Evolutionary conservation across 192 early-diverging fungal genomes (phyloP).

Genomic region (Coemansia sp.): DNA sequence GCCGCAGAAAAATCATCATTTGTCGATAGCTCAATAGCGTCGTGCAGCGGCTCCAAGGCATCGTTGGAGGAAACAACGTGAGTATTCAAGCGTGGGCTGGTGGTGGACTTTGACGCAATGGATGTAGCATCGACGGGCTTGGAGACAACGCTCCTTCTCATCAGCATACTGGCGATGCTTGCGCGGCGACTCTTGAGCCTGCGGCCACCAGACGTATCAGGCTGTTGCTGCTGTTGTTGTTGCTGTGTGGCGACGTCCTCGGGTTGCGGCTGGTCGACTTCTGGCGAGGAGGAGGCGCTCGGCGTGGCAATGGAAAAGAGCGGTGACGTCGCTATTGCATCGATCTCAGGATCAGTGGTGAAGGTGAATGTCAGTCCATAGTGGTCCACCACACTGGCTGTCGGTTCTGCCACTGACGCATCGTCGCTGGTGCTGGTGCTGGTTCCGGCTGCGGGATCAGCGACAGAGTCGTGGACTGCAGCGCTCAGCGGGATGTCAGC

Average conservation of each 20-base stretch:
- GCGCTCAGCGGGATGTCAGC: background rate
- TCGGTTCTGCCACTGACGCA: background rate
- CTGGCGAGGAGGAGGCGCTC: background rate
- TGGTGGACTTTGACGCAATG: background rate
- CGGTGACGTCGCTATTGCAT: slow-evolving; percentile 30
- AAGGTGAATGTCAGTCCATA: slow-evolving; percentile 40
- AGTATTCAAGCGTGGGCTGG: background rate
- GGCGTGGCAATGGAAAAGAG: slow-evolving; percentile 16
- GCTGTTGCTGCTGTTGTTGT: background rate
- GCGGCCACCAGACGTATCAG: background rate
- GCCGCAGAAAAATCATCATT: background rate
- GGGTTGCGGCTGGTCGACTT: background rate
- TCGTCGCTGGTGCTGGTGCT: background rate
- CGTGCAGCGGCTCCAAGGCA: background rate
- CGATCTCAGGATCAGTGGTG: slow-evolving; percentile 30
- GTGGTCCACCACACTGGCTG: slow-evolving; percentile 6
- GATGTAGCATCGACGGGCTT: slow-evolving; percentile 11
- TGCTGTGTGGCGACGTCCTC: background rate
- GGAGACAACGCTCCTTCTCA: slow-evolving; percentile 8
- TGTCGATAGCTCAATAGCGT: background rate
- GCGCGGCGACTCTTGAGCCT: slow-evolving; percentile 27
- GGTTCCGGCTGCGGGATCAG: no score
- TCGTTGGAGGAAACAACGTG: background rate
- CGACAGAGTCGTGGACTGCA: no score
- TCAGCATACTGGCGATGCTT: slow-evolving; percentile 42